Conservation (phyloP, 768 basidiomycete genomes). For the Panaeolus cyanescens region DNA sequence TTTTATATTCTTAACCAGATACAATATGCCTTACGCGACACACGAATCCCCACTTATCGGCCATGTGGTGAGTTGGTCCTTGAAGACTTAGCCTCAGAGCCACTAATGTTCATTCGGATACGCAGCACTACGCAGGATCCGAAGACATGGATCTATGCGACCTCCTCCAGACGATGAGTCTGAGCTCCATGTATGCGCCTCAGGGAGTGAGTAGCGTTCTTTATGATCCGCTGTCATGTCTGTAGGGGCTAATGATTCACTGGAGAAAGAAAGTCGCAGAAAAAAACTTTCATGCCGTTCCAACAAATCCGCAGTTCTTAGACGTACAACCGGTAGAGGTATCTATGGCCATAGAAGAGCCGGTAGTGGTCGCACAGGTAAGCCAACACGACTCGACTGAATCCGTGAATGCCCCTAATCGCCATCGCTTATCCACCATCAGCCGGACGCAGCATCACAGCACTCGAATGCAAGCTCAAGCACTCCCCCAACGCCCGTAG, state of each 20-base stretch:
- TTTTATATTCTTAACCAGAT: neutral
- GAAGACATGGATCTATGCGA: slow-evolving; percentile 54
- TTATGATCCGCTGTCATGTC: neutral
- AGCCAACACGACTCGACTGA: neutral
- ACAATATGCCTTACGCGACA: slow-evolving; percentile 24
- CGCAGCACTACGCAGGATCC: slow-evolving; percentile 16
- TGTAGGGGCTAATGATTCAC: slow-evolving; percentile 7
- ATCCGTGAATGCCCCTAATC: neutral
- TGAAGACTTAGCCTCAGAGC: too few species aligned
- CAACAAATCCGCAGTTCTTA: slow-evolving; percentile 13
- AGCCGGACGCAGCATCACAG: slow-evolving; percentile 47
- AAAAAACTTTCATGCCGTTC: slow-evolving; percentile 13
- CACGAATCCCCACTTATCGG: slow-evolving; percentile 21
- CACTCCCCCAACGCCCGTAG: slow-evolving; percentile 24
- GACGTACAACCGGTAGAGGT: slow-evolving; percentile 31
- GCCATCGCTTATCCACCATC: neutral
- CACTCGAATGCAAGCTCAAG: slow-evolving; percentile 46
- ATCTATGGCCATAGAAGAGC: slow-evolving; percentile 45
- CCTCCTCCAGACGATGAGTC: slow-evolving; percentile 52
- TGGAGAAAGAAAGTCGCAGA: slow-evolving; percentile 48
- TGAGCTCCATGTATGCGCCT: slow-evolving; percentile 21
- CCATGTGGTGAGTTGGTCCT: slow-evolving; percentile 14
- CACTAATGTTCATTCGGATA: neutral
- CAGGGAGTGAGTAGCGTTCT: slow-evolving; percentile 26
- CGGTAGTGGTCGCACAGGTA: neutral